Conservation (phyloP, 2,329 filamentous ascomycete genomes). For the Trichoderma endophyticum region DNA sequence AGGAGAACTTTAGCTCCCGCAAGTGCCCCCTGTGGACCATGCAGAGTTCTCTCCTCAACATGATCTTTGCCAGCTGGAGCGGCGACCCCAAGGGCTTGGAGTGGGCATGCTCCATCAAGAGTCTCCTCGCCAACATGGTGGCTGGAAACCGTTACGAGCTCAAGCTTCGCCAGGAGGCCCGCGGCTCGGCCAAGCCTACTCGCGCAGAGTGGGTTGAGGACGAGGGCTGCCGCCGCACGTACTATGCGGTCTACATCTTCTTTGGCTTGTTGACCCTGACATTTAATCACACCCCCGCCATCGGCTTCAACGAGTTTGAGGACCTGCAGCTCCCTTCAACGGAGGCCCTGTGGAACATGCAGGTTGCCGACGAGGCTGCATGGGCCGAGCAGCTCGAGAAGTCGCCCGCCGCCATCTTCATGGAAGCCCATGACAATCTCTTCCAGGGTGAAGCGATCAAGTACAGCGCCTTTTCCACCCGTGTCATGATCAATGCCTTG, state of each 20-base stretch:
- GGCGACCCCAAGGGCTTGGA: constrained; percentile 95
- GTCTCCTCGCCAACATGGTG: constrained; percentile 96
- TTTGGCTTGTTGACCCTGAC: constrained; percentile 92
- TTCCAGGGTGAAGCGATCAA: constrained; percentile 88
- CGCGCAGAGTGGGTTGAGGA: constrained; percentile 95
- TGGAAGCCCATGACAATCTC: constrained; percentile 89
- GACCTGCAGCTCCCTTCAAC: constrained; percentile 88
- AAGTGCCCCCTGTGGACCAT: constrained; percentile 98
- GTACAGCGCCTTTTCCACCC: constrained; percentile 95
- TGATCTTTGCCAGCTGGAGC: constrained; percentile 99
- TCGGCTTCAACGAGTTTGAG: constrained; percentile 98
- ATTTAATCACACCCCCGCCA: constrained; percentile 96
- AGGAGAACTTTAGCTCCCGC: constrained; percentile 96
- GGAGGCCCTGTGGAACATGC: constrained; percentile 90
- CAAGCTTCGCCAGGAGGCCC: constrained; percentile 86
- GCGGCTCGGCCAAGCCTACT: constrained; percentile 70
- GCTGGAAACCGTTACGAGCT: constrained; percentile 95
- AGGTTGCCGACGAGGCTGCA: constrained; percentile 70
- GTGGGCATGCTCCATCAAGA: constrained; percentile 99
- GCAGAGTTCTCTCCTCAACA: constrained; percentile 94
- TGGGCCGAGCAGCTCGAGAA: constrained; percentile 77
- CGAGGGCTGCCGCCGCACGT: constrained; percentile 92
- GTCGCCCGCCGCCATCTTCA: constrained; percentile 77
- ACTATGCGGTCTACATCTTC: constrained; percentile 99
- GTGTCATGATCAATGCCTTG: constrained; percentile 97